Conservation (phyloP, 495 filamentous ascomycete genomes). For the Jackrogersella minutella region DNA sequence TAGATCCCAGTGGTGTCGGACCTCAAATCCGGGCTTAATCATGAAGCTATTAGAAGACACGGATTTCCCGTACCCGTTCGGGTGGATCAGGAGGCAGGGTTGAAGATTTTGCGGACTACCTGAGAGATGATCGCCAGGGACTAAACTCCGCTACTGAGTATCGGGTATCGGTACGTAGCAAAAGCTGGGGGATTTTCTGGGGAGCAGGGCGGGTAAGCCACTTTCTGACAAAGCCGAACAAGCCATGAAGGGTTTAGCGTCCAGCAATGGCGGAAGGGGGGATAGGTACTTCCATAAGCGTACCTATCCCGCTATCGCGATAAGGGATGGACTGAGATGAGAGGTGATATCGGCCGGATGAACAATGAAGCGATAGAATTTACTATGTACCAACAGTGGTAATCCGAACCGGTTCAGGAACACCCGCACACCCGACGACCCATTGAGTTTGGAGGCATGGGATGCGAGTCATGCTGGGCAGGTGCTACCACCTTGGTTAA, state of each 20-base stretch:
- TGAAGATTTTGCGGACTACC: constrained; percentile 18
- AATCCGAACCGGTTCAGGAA: constrained; percentile 25
- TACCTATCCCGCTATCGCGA: too few relatives aligned
- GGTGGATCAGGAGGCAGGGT: not conserved
- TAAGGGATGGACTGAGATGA: constrained; percentile 11
- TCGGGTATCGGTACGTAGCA: too few relatives aligned
- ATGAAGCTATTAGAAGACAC: not conserved
- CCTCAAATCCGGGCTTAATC: not conserved
- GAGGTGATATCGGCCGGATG: constrained; percentile 15
- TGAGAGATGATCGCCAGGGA: constrained; percentile 28
- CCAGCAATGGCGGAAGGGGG: not conserved
- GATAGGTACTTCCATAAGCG: constrained; percentile 4
- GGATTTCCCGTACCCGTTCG: constrained; percentile 3
- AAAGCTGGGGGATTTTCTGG: constrained; percentile 7
- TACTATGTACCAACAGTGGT: constrained; percentile 34
- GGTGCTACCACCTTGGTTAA: constrained; percentile 12
- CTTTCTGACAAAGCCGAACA: not conserved
- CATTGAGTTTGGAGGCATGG: constrained; percentile 14
- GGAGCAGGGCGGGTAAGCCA: not conserved
- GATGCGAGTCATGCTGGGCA: constrained; percentile 30
- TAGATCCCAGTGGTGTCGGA: not conserved
- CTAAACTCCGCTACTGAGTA: not conserved
- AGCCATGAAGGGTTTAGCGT: not conserved
- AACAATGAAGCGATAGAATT: constrained; percentile 28
- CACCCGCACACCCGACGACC: not conserved